Percentiles rank a stretch among this genome's conserved stretches.
Conservation (phyloP, 1,139 yeast species). For the Debaryomyces coudertii region DNA sequence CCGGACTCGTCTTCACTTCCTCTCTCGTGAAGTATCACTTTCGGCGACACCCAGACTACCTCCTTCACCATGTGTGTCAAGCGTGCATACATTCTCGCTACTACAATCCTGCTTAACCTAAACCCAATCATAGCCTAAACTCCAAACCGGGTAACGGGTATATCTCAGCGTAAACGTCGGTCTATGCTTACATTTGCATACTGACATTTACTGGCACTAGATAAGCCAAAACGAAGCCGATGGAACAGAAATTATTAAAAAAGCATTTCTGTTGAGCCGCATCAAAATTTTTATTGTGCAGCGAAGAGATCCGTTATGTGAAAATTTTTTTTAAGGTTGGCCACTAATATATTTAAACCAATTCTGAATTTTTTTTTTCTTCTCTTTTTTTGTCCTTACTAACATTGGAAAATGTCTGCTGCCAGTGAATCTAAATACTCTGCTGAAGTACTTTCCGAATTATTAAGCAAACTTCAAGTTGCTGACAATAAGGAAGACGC, state of each 20-base stretch:
- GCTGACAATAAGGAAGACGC: slow-evolving; percentile 90
- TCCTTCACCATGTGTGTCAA: background rate
- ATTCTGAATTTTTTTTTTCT: slow-evolving; percentile 11
- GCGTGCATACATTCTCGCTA: background rate
- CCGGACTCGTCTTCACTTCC: background rate
- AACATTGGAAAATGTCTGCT: slow-evolving; percentile 56
- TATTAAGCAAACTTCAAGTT: slow-evolving; percentile 88
- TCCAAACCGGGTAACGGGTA: slow-evolving; percentile 6
- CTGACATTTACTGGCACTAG: slow-evolving; percentile 6
- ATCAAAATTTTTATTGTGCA: slow-evolving; percentile 11
- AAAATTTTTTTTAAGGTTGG: slow-evolving; percentile 17
- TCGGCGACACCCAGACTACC: too few relatives aligned
- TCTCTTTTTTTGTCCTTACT: slow-evolving; percentile 18
- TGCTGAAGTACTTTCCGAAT: slow-evolving; percentile 86
- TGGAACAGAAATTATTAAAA: slow-evolving; percentile 5
- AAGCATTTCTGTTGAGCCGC: slow-evolving; percentile 11
- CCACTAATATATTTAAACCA: slow-evolving; percentile 8
- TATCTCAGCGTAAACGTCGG: slow-evolving; percentile 2
- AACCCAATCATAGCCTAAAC: slow-evolving; percentile 1
- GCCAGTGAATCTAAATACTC: slow-evolving; percentile 67
- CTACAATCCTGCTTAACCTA: background rate
- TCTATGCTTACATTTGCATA: background rate
- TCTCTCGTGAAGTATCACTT: too few relatives aligned
- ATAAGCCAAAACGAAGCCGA: slow-evolving; percentile 5
- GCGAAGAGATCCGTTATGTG: slow-evolving; percentile 14